A percentile compares a stretch with the other conserved stretches of the same genome.
Conservation (phyloP, 75 land plant species). For the Cryptomeria japonica region DNA sequence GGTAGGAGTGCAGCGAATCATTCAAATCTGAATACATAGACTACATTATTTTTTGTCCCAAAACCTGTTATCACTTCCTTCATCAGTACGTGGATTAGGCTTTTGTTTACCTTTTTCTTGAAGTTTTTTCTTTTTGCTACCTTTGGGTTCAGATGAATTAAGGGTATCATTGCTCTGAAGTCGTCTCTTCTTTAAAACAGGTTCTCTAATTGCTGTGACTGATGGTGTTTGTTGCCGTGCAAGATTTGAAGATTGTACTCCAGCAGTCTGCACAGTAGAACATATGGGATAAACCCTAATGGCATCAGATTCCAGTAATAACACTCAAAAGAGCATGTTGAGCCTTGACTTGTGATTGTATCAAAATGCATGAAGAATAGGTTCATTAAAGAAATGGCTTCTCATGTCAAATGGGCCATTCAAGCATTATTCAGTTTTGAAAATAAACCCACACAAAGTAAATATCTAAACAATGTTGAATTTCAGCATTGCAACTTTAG, state of each 20-base stretch:
- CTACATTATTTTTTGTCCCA: not conserved
- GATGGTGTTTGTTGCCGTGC: not conserved
- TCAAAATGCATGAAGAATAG: no score
- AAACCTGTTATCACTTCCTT: not conserved
- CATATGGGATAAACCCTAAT: not conserved
- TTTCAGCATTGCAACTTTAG: no score
- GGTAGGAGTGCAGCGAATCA: not conserved
- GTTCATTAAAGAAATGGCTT: not conserved
- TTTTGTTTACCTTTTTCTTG: not conserved
- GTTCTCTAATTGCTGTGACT: not conserved
- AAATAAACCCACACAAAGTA: no score
- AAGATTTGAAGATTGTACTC: not conserved
- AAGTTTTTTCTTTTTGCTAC: not conserved
- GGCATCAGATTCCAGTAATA: not conserved
- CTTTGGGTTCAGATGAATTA: not conserved
- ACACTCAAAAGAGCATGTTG: not conserved
- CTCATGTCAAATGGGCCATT: no score
- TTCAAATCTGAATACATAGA: not conserved
- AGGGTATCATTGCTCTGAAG: not conserved
- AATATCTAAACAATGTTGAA: no score
- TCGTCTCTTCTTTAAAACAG: not conserved
- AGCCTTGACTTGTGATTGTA: no score
- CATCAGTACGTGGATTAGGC: not conserved
- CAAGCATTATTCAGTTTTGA: no score
- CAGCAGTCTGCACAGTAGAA: not conserved